Evolutionary conservation across 2,329 filamentous ascomycete species (phyloP), one percentile per base, ranked within the genome.

Genomic region (Raffaelea arxii): DNA sequence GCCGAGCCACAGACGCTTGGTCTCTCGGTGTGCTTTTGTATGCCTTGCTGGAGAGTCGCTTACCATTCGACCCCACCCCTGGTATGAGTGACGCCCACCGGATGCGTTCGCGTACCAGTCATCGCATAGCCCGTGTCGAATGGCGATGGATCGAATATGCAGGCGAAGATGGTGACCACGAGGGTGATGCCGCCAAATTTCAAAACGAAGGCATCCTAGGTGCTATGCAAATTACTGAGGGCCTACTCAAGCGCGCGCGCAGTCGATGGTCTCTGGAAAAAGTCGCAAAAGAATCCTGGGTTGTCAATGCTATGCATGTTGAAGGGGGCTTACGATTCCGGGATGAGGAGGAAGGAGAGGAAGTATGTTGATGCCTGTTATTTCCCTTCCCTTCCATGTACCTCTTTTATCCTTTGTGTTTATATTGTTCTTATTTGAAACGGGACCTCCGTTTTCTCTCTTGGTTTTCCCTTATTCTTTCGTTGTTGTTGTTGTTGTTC

Each of bases 101-200:
- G 55, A 83, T 87, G 75, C 73, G 84, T 56, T 90, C 85, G 55
- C 75, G 87, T 46, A 91, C 87, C 0, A 91, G 85, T 44, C 92
- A 98, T 61, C 82, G 90, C n/a, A 97, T 98, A 51, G 92, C 92
- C 2, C 76, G 92, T 30, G 86, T 90, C 43, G 92, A 98, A 60
- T 98, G 92, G 92, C 80, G 84, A 41, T 98, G 92, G 92, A 81
- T 88, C 51, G 80, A 85, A 50, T 95, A 84, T 59, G 88, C 82
- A 2, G 83, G 89, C 48, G 80, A 84, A 11, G 86, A 94, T 46
- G 89, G 88, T 30, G 88, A 95, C 46, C 92, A 94, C 72, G 88
- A 95, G 42, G 73, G 72, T 3, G 71, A 78, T 54, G 4, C n/a
- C 2, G 25, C 45, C 55, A 80, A 77, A 51, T 81, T 82, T 53